Base-by-base conservation (phyloP, 768 basidiomycete genomes). In the Russula compacta region DNA sequence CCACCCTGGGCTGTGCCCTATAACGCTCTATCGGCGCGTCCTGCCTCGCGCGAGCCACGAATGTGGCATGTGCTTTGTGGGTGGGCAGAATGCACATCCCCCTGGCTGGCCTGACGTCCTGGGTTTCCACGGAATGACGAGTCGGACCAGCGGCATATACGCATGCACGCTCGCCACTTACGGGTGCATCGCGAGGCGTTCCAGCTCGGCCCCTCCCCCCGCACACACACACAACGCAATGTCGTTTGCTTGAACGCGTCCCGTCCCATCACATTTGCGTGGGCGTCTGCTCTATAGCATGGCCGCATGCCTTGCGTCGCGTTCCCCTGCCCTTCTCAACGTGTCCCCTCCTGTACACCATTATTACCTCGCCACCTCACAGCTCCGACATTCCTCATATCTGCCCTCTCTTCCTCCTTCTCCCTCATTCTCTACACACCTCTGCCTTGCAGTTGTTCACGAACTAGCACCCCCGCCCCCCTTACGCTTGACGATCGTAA, bases 261-360 rank as follows among this genome's bases (percentile, higher is more conserved):
- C 24, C 50, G 54, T 4, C 43, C 40, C 52, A 53, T 62, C 56
- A 62, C 56, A 51, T 46, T 32, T 53, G 55, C 38, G 9, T 53
- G 61, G 50, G 52, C 50, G 32, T 24, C 38, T 44, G 39, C 58
- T 50, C 36, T 52, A 33, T 55, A 43, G 35, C 59, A 39, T 54
- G 40, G 59, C 56, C 56, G 40, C 61, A 63, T 63, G 61, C 24
- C 52, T 24, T 58, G 57, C 56, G 47, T 63, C 33, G 52, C 47
- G 56, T 54, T 36, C 51, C 59, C 66, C 66, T 59, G 66, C 66
- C 66, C 66, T 65, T 62, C 58, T 59, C 66, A 66, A 66, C 66
- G 66, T 66, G 66, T 15, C 47, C 53, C 36, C 24, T 59, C 47
- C 53, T 52, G 44, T 21, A 24, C 33, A 46, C 51, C 36, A 19